A percentile compares a stretch with the other conserved stretches of the same genome.
Evolutionary conservation across 2,329 filamentous ascomycete species (phyloP).

Genomic region (Keithomyces neogunnii): DNA sequence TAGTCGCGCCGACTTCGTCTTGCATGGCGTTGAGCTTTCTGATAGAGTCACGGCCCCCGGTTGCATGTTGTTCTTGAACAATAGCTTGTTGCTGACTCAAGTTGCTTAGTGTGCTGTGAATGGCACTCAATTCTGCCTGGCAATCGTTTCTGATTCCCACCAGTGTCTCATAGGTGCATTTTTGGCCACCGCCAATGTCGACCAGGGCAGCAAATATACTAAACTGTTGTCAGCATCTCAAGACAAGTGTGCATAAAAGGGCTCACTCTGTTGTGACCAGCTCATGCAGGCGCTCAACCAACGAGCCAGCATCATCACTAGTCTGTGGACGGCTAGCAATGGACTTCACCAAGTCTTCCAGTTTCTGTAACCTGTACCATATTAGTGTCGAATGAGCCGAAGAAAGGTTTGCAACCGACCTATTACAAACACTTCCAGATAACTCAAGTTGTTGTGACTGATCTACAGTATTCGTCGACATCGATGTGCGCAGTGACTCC

Average conservation of each 20-base stretch:
- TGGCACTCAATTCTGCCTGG: constrained; percentile 1
- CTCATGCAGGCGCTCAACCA: constrained; percentile 3
- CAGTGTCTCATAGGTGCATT: constrained; percentile 2
- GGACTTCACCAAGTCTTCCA: constrained; percentile 2
- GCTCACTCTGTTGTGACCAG: constrained; percentile 5
- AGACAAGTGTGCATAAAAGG: background rate
- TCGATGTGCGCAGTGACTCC: background rate
- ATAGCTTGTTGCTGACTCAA: constrained; percentile 8
- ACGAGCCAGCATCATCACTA: background rate
- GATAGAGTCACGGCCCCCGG: background rate
- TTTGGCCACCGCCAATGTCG: constrained; percentile 3
- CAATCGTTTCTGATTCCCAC: constrained; percentile 3
- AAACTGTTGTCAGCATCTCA: background rate
- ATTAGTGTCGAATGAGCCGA: background rate
- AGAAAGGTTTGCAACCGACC: background rate
- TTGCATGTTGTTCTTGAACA: constrained; percentile 6
- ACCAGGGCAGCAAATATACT: constrained; percentile 6
- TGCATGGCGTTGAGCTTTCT: background rate
- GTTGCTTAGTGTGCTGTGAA: constrained; percentile 1
- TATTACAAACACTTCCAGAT: background rate
- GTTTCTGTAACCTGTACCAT: constrained; percentile 1
- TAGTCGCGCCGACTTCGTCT: background rate
- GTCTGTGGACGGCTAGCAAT: background rate
- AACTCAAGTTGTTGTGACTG: constrained; percentile 1
- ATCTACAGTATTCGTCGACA: background rate